Percentiles rank a stretch among this genome's conserved stretches.
Conservation (phyloP, 2,329 filamentous ascomycete species). For the Rhinocladiella mackenziei region DNA sequence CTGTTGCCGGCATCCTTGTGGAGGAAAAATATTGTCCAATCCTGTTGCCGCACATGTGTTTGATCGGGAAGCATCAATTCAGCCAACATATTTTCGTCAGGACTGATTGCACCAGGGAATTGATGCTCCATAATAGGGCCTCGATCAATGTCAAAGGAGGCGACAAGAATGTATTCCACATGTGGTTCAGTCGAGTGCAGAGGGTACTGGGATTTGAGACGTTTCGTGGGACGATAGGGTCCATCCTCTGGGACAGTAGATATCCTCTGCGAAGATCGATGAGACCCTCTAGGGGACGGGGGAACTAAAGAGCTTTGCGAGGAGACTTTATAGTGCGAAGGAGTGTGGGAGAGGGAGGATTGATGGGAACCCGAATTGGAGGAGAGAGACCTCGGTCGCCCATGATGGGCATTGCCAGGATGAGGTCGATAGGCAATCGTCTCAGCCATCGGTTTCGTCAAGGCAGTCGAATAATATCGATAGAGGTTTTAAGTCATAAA, state of each 20-base stretch:
- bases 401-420: constrained; percentile 11
- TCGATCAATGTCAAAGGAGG: constrained; percentile 93
- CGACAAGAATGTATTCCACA: constrained; percentile 97
- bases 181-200: constrained; percentile 76
- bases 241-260: constrained; percentile 34
- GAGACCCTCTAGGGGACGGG: constrained; percentile 48
- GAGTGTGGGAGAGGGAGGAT: constrained; percentile 31
- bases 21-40: constrained; percentile 99
- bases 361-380: constrained; percentile 53
- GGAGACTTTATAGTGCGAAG: constrained; percentile 41
- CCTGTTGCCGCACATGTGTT: constrained; percentile 87
- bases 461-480: too few species aligned
- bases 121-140: constrained; percentile 98
- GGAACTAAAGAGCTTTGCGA: constrained; percentile 57
- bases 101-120: constrained; percentile 89
- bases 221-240: constrained; percentile 39
- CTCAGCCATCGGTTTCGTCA: constrained; percentile 15
- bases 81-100: constrained; percentile 95
- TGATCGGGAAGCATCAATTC: constrained; percentile 98
- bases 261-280: constrained; percentile 36
- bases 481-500: too few species aligned
- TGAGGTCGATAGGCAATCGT: constrained; percentile 19
- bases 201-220: constrained; percentile 70
- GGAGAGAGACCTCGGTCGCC: constrained; percentile 31
- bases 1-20: constrained; percentile 88